These are phyloP conservation scores for Yarrowia keelungensis DNA, from an alignment of 805 yeast species.

Conservation along the genomic window DNA sequence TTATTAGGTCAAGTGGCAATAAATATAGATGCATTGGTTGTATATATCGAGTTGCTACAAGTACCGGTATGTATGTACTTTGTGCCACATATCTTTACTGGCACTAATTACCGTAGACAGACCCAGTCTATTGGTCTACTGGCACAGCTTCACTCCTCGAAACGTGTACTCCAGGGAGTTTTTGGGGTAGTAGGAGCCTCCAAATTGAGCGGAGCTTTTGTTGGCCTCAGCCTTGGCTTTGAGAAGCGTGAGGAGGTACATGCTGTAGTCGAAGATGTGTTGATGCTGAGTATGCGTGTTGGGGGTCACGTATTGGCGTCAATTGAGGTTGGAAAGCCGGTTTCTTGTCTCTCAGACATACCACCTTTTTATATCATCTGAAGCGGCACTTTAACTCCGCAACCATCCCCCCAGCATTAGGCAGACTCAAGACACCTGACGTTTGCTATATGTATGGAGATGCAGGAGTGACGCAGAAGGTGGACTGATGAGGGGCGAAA, in stretches of 20 bases:
- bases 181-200: conserved; percentile 4
- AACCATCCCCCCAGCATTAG: conserved; percentile 5
- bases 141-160: neutral
- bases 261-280: neutral
- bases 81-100: too few relatives aligned
- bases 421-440: conserved; percentile 11
- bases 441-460: conserved; percentile 12
- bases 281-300: too few relatives aligned
- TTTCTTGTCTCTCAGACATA: too few relatives aligned
- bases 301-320: too few relatives aligned
- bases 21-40: too few relatives aligned
- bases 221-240: neutral
- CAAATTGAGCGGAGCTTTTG: neutral
- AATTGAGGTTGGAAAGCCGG: neutral
- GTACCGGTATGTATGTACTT: too few relatives aligned
- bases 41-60: too few relatives aligned
- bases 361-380: neutral
- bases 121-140: neutral
- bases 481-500: neutral
- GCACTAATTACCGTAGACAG: neutral
- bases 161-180: conserved; percentile 11
- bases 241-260: conserved; percentile 9
- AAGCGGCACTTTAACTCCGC: conserved; percentile 5
- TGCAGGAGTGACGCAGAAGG: conserved; percentile 16
- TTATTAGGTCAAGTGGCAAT: too few relatives aligned